These are phyloP conservation scores for Linderniella brevidens DNA, from an alignment of 257 asterid genomes.

Conservation along the genomic window DNA sequence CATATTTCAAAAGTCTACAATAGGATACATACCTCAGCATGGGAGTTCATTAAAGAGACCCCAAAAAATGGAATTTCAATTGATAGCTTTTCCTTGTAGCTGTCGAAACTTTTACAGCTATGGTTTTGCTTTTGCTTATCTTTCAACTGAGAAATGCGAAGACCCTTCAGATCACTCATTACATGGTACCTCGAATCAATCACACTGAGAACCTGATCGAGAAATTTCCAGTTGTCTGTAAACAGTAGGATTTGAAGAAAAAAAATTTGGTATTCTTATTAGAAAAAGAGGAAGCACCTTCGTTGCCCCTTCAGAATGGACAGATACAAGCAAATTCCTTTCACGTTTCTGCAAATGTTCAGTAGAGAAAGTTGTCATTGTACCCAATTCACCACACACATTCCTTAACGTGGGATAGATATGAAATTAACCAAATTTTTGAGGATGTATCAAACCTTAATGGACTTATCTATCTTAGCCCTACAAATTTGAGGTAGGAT, in stretches of 20 bases:
- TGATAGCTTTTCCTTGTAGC: constrained; percentile 50
- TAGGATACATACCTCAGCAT: constrained; percentile 72
- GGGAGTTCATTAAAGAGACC: constrained; percentile 72
- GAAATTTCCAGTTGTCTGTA: constrained; percentile 11
- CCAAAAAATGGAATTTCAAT: constrained; percentile 76
- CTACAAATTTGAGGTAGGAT: background rate
- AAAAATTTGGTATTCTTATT: constrained; percentile 6
- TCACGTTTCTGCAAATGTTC: constrained; percentile 60
- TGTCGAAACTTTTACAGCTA: constrained; percentile 28
- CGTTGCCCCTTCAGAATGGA: constrained; percentile 92
- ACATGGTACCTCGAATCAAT: constrained; percentile 76
- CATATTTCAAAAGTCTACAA: constrained; percentile 2
- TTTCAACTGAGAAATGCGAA: constrained; percentile 31
- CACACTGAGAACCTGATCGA: constrained; percentile 69
- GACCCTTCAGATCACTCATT: constrained; percentile 49
- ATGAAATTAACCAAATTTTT: too few relatives aligned
- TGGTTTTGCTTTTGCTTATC: constrained; percentile 33
- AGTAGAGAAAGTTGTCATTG: constrained; percentile 7
- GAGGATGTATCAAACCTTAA: too few relatives aligned
- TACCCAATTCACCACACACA: background rate
- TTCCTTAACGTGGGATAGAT: too few relatives aligned
- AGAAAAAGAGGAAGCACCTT: constrained; percentile 35
- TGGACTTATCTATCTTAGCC: background rate
- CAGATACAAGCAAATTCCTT: constrained; percentile 63
- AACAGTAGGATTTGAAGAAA: constrained; percentile 11